Conservation (phyloP, 495 filamentous ascomycete species). For the Halenospora varia region DNA sequence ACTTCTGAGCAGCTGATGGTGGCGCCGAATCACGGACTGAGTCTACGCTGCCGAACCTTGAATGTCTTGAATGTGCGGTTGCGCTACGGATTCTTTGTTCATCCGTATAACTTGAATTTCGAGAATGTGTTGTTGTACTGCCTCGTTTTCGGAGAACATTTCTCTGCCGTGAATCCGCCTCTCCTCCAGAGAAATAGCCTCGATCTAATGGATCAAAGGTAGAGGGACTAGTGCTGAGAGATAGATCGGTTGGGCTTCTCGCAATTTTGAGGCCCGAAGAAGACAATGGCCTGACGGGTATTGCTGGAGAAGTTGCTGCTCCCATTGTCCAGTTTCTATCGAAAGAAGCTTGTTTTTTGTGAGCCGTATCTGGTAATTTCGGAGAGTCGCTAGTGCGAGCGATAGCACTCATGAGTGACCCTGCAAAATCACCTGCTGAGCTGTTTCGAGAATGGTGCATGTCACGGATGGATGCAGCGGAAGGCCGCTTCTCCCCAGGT, state of each 20-base stretch:
- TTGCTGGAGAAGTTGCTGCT: slow-evolving; percentile 28
- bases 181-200: slow-evolving; percentile 90
- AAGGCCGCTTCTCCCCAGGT: slow-evolving; percentile 34
- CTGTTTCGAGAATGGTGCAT: slow-evolving; percentile 83
- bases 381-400: slow-evolving; percentile 13
- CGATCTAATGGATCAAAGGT: slow-evolving; percentile 65
- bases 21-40: slow-evolving; percentile 41
- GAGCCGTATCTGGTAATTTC: slow-evolving; percentile 35
- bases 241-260: slow-evolving; percentile 28
- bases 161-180: slow-evolving; percentile 67
- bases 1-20: slow-evolving; percentile 51
- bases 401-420: slow-evolving; percentile 35
- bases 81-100: slow-evolving; percentile 59
- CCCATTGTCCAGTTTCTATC: slow-evolving; percentile 88
- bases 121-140: slow-evolving; percentile 46
- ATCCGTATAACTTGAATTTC: slow-evolving; percentile 69
- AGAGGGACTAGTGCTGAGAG: slow-evolving; percentile 11
- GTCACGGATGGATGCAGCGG: slow-evolving; percentile 80
- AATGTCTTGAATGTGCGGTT: slow-evolving; percentile 63
- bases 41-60: slow-evolving; percentile 71
- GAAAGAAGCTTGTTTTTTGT: slow-evolving; percentile 83
- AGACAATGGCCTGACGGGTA: slow-evolving; percentile 35
- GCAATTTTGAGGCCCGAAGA: slow-evolving; percentile 39
- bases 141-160: slow-evolving; percentile 79
- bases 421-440: slow-evolving; percentile 72